Percentiles rank a stretch among this genome's conserved stretches.
These are phyloP conservation scores for Zasmidium angulare DNA, from an alignment of 2,329 filamentous ascomycete species.

Conservation along the genomic window DNA sequence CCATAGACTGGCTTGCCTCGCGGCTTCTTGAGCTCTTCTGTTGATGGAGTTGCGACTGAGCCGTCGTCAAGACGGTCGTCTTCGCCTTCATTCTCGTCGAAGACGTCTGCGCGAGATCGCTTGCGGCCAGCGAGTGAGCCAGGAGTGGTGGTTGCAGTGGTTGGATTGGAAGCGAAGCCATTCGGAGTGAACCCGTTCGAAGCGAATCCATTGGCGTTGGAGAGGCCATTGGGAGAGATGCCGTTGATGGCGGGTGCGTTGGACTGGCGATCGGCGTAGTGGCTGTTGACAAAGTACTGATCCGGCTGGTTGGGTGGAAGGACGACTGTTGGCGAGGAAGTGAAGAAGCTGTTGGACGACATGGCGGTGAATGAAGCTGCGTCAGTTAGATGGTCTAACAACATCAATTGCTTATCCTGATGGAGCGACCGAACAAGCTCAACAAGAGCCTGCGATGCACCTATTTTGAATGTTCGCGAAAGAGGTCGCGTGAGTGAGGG, in stretches of 20 bases:
- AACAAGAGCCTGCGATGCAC: conserved; percentile 29
- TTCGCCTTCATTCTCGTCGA: conserved; percentile 60
- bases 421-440: conserved; percentile 26
- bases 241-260: conserved; percentile 20
- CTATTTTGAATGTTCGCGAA: conserved; percentile 22
- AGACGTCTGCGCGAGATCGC: conserved; percentile 72
- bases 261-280: conserved; percentile 25
- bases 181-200: background rate
- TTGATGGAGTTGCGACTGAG: conserved; percentile 42
- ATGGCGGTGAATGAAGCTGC: conserved; percentile 23
- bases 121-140: conserved; percentile 63
- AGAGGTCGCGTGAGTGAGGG: background rate
- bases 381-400: conserved; percentile 35
- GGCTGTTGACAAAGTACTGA: conserved; percentile 32
- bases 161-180: conserved; percentile 20
- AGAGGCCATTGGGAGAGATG: conserved; percentile 25
- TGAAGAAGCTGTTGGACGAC: conserved; percentile 41
- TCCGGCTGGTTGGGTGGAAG: conserved; percentile 43
- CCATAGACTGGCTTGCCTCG: conserved; percentile 69
- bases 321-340: conserved; percentile 48
- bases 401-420: conserved; percentile 33
- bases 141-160: conserved; percentile 25
- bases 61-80: conserved; percentile 51
- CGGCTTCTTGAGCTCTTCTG: conserved; percentile 51
- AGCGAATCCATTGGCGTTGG: conserved; percentile 18